phyloP scores from a whole-genome alignment of 352 stramenopile genomes.

The Phytophthora hibernalis region DNA sequence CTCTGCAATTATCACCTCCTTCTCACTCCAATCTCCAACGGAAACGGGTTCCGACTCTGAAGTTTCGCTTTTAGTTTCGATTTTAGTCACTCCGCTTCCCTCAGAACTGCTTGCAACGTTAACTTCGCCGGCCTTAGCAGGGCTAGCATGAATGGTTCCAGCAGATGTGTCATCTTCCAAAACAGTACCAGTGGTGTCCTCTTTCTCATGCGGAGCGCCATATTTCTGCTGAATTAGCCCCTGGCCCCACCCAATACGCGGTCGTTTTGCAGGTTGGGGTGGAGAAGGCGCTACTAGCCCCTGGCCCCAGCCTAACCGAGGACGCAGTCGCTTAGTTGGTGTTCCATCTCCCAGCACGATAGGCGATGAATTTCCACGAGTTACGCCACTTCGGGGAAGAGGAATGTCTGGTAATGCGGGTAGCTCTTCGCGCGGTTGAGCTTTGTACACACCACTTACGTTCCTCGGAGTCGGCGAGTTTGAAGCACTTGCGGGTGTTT shows the following conservation, averaged over 20 bases:
- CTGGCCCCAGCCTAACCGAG: constrained; percentile 84
- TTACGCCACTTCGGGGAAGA: constrained; percentile 36
- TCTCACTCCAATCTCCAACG: not conserved
- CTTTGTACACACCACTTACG: constrained; percentile 3
- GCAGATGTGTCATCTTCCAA: constrained; percentile 11
- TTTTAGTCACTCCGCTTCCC: not conserved
- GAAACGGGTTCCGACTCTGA: not conserved
- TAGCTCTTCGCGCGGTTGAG: constrained; percentile 51
- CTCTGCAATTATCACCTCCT: not conserved
- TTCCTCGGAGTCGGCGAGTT: constrained; percentile 26
- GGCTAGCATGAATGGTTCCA: constrained; percentile 8
- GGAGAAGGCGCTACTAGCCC: constrained; percentile 74
- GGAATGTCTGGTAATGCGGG: constrained; percentile 76
- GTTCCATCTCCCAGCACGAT: constrained; percentile 32
- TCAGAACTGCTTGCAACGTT: constrained; percentile 2
- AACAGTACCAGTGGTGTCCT: constrained; percentile 1
- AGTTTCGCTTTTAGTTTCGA: constrained; percentile 23
- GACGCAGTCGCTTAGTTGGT: constrained; percentile 66
- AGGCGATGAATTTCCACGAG: constrained; percentile 21
- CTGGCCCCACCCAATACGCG: constrained; percentile 84
- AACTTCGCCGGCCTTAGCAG: constrained; percentile 13
- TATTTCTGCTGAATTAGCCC: constrained; percentile 64
- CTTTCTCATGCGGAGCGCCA: constrained; percentile 14
- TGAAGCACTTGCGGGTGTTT: constrained; percentile 27
- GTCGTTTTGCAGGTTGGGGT: constrained; percentile 70